These are phyloP conservation scores for Zygosaccharomyces gambellarensis DNA, from an alignment of 805 yeast species.

Conservation along the genomic window DNA sequence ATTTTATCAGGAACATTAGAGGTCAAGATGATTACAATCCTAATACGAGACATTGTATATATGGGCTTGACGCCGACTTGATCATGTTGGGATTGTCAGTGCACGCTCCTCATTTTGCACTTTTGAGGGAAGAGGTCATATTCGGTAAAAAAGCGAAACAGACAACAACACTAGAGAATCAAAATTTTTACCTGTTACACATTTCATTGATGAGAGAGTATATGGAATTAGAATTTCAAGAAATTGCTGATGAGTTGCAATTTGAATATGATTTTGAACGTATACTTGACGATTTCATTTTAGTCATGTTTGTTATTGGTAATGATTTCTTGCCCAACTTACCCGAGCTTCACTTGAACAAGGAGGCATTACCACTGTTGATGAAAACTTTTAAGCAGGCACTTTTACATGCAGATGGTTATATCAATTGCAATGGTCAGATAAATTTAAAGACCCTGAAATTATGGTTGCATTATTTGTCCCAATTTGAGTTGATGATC, in stretches of 20 bases:
- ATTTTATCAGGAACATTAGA: conserved; percentile 73
- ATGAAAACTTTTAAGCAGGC: conserved; percentile 83
- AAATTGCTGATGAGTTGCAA: conserved; percentile 54
- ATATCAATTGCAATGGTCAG: conserved; percentile 75
- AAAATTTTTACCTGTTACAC: conserved; percentile 78
- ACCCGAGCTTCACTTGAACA: conserved; percentile 88
- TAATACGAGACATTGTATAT: conserved; percentile 86
- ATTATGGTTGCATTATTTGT: conserved; percentile 68
- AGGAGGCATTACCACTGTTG: conserved; percentile 94
- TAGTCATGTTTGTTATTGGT: conserved; percentile 91
- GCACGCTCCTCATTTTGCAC: conserved; percentile 93
- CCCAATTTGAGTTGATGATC: conserved; percentile 76
- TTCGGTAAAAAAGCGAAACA: conserved; percentile 56
- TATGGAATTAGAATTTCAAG: conserved; percentile 76
- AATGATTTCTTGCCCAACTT: conserved; percentile 96
- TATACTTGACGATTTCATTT: conserved; percentile 84
- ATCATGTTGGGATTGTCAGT: conserved; percentile 87
- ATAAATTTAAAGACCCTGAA: conserved; percentile 71
- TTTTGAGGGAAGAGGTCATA: conserved; percentile 90
- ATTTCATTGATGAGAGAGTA: conserved; percentile 87
- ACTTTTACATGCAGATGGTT: conserved; percentile 69
- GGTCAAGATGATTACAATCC: conserved; percentile 70
- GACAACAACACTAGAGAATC: conserved; percentile 57
- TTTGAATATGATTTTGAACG: conserved; percentile 82
- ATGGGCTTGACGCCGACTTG: conserved; percentile 94